phyloP scores from a whole-genome alignment of 306 rosid species.

The Quillaja saponaria region DNA sequence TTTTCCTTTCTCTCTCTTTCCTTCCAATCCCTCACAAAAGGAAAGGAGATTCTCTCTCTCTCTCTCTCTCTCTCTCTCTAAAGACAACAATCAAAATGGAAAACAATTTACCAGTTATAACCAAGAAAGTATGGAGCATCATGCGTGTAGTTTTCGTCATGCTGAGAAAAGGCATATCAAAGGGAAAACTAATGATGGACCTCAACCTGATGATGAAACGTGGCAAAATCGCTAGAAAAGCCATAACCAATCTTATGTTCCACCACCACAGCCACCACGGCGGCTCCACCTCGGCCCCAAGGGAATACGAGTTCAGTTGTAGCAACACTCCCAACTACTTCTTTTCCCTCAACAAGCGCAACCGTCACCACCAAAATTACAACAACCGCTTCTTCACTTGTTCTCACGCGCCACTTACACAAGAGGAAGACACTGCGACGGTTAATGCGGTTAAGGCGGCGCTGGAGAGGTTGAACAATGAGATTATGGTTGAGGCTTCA shows the following conservation, averaged over 20 bases:
- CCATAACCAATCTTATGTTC: constrained; percentile 66
- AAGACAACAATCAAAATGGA: constrained; percentile 40
- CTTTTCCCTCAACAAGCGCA: constrained; percentile 47
- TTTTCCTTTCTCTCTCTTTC: constrained; percentile 25
- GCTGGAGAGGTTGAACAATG: constrained; percentile 51
- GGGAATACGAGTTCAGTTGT: constrained; percentile 94
- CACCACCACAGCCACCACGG: constrained; percentile 42
- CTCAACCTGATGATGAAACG: constrained; percentile 79
- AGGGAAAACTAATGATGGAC: constrained; percentile 59
- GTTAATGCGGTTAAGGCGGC: constrained; percentile 45
- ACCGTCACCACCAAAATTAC: constrained; percentile 36
- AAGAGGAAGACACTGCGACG: constrained; percentile 51
- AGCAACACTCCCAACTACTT: constrained; percentile 65
- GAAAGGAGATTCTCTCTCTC: constrained; percentile 34
- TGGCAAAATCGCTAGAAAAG: constrained; percentile 80
- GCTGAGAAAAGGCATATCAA: constrained; percentile 69
- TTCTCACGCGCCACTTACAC: constrained; percentile 51
- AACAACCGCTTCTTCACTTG: constrained; percentile 48
- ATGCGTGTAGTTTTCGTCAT: constrained; percentile 63
- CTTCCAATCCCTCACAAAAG: neutral
- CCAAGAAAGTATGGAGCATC: constrained; percentile 65
- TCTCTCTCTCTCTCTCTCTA: constrained; percentile 17
- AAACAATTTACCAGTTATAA: constrained; percentile 38
- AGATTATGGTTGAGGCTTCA: constrained; percentile 39
- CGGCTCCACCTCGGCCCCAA: constrained; percentile 30